Evolutionary conservation across 164 flowering plant genomes (phyloP), one percentile per base, ranked within the genome.

Genomic region (Vitis rotundifolia): DNA sequence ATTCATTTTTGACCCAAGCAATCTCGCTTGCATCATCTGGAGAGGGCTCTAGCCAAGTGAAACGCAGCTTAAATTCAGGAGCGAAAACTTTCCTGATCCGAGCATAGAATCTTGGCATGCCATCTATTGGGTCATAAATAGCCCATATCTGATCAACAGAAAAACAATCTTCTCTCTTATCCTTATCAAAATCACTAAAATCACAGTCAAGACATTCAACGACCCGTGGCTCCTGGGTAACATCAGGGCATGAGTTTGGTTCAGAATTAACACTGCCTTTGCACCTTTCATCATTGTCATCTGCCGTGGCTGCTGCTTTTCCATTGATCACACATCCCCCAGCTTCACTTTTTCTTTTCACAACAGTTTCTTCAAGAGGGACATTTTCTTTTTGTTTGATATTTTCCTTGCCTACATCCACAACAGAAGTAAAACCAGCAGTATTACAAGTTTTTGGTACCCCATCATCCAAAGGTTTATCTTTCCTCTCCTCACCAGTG

Each of bases 51-150:
- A 88, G 70, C 92, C 92, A 88, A 58, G 84, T 79, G 48, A 86
- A 78, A 44, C 19, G 55, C 18, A 88, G 67, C 83, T 79, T 84
- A 14, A 77, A 81, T 26, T 64, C 79, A 64, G 80, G 79, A 22
- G 75, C 56, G 14, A 28, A 66, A 8, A 84, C 78, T 66, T 75
- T 78, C 59, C 61, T 78, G 29, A 86, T 28, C 12, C 61, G 68
- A 64, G 82, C 89, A 82, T 88, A 86, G 67, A 76, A 83, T 68
- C 92, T 80, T 18, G 92, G 92, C 89, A 88, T 86, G 70, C 79
- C 77, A 71, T 86, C 89, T 1, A 61, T 3, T 8, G 69, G 28
- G 71, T 88, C 92, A 81, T 84, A 88, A n/a, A 71, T 11, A 62
- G 89, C 92, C 92, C 92, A 88, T 26, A 82, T 28, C 64, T 88